Base-by-base conservation (phyloP, 257 asterid species). In the Agastache rugosa region DNA sequence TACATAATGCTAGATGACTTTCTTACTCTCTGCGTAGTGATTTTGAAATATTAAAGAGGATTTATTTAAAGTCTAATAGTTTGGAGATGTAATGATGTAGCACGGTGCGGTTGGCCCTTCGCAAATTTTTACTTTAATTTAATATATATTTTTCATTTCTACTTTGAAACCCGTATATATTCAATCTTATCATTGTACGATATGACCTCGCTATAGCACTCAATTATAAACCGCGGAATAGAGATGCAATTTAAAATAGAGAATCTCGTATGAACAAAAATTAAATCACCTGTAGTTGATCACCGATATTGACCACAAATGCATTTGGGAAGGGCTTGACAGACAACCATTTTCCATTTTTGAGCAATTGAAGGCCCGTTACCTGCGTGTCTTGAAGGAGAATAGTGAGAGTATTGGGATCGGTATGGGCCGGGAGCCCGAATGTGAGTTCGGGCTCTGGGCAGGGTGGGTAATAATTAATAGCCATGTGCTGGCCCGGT, bases 371-470 rank as follows among this genome's bases (percentile, higher is more conserved):
- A 12, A 87, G 87, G 76, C 93, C 93, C 14, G 83, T 17, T 0
- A 85, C 88, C 11, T 76, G 67, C 1, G 56, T 34, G 14, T 85
- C 93, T 48, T 78, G 90, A 37, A 87, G 88, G 15, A 87, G 93
- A 56, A 87, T 85, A 2, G 93, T 87, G 71, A 87, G 84, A 11
- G 88, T 72, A 35, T 87, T 85, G 17, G 87, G 88, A 65, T 87
- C 93, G 0, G 88, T 84, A 54, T 87, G 93, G 79, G 87, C 83
- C 42, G 88, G 90, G 39, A 87, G 87, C 79, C 90, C 93, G 35
- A 63, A 87, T 3, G 93, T 87, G 0, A 85, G 78, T 65, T 87
- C 90, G 72, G 93, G 93, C 80, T 87, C 81, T 0, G 87, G 93
- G 31, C 93, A 87, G 1, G 66, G 65, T 31, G 93, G 93, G 19